Base-by-base conservation (phyloP, 495 filamentous ascomycete genomes). In the Parmelia sp. region DNA sequence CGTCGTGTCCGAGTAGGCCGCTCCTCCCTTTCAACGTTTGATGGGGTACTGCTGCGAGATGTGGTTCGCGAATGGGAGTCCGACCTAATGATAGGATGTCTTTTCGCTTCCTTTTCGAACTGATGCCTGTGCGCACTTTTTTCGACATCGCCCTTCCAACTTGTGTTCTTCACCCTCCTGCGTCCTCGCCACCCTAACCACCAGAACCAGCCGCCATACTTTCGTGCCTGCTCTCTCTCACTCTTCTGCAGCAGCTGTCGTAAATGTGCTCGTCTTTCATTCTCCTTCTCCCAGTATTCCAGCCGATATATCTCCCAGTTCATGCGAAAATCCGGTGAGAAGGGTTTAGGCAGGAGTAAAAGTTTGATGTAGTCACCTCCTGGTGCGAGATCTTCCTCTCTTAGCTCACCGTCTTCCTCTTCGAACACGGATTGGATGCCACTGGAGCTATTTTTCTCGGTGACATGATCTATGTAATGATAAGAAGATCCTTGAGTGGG, bases 241-340 rank as follows among this genome's bases (percentile, higher is more conserved):
- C 82, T 82, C 63, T 84, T 80, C 58, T 83, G 81, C 29, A 94
- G 72, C 69, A 88, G 87, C 57, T 83, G 77, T 51, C 90, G 83
- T 44, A 96, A 76, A 56, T 88, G 73, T 8, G 86, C 82, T 19
- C 94, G 89, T 5, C 91, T 84, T 75, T 94, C 91, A 69, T 98
- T 98, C 74, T 98, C 95, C 65, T 85, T 87, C 68, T 96, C 94
- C 94, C 94, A 98, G 71, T 96, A 98, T 64, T 96, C 92, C 35
- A 87, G 83, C 40, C 95, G 82, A 74, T 93, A 98, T 6, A 91
- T 74, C 70, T 98, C 94, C 94, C 94, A 98, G 65, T 95, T 96
- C 71, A 96, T 91, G n/a, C 94, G 84, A 71, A 98, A 97, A 60
- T 89, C 89, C 0, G 95, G 88, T 15, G 90, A 92, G 68, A 98